Conservation (phyloP, 352 stramenopile genomes). For the Phytopythium ostracodes region DNA sequence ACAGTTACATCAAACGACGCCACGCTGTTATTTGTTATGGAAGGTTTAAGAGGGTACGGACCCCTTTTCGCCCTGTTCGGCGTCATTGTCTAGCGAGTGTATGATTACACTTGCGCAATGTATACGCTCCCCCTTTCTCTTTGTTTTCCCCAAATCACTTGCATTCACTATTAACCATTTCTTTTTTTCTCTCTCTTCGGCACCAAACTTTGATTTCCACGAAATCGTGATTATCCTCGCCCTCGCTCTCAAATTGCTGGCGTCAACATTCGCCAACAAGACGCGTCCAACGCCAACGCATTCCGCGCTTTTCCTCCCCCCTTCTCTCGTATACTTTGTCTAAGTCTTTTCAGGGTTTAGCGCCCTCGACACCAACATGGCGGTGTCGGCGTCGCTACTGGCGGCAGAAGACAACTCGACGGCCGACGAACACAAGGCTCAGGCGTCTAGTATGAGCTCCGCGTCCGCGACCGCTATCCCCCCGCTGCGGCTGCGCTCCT, state of each 20-base stretch:
- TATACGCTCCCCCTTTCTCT: background rate
- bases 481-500: constrained; percentile 17
- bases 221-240: constrained; percentile 30
- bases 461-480: constrained; percentile 19
- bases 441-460: constrained; percentile 1
- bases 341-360: background rate
- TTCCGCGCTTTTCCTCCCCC: background rate
- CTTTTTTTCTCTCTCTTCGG: background rate
- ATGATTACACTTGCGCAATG: background rate
- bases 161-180: background rate
- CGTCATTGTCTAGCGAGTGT: background rate
- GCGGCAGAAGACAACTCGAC: constrained; percentile 6
- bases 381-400: constrained; percentile 1
- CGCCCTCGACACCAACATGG: background rate
- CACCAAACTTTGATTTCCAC: constrained; percentile 10
- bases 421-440: background rate
- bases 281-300: constrained; percentile 2
- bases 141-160: background rate
- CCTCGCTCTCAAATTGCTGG: constrained; percentile 13
- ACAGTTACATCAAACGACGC: background rate
- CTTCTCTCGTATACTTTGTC: background rate
- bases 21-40: background rate
- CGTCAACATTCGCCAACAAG: constrained; percentile 36
- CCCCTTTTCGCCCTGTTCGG: background rate
- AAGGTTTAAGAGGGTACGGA: background rate